Evolutionary conservation across 805 yeast species (phyloP).

Genomic region (Kregervanrija fluxuum): DNA sequence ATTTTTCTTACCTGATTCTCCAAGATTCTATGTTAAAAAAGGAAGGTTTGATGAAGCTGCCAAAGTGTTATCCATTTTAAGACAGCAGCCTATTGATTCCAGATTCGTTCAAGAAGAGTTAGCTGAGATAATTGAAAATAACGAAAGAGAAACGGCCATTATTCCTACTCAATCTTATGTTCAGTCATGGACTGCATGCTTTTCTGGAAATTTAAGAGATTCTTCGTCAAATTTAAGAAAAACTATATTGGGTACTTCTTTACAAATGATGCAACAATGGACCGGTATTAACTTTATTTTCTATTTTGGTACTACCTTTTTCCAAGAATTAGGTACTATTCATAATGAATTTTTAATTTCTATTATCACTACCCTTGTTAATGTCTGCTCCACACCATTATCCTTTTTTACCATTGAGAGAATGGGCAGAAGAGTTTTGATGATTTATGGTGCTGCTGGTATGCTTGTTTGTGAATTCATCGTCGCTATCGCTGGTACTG

Average conservation of each 20-base stretch:
- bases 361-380: slow-evolving; percentile 46
- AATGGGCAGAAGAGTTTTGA: slow-evolving; percentile 49
- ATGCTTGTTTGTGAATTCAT: slow-evolving; percentile 50
- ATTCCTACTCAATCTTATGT: slow-evolving; percentile 30
- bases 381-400: slow-evolving; percentile 45
- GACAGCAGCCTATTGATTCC: slow-evolving; percentile 43
- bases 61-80: slow-evolving; percentile 44
- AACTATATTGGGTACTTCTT: slow-evolving; percentile 35
- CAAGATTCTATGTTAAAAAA: slow-evolving; percentile 59
- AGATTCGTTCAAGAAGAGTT: slow-evolving; percentile 41
- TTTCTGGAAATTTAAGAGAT: slow-evolving; percentile 32
- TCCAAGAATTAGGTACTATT: slow-evolving; percentile 43
- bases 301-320: slow-evolving; percentile 68
- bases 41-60: slow-evolving; percentile 52
- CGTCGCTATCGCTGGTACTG: slow-evolving; percentile 38
- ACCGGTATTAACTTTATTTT: slow-evolving; percentile 73
- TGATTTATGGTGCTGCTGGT: slow-evolving; percentile 43
- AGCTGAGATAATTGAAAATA: slow-evolving; percentile 45
- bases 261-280: slow-evolving; percentile 59
- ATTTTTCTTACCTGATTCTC: slow-evolving; percentile 66
- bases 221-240: slow-evolving; percentile 35
- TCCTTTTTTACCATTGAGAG: slow-evolving; percentile 49
- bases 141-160: slow-evolving; percentile 36
- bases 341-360: slow-evolving; percentile 44
- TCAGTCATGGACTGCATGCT: slow-evolving; percentile 37